A percentile compares a stretch with the other conserved stretches of the same genome.
These are phyloP conservation scores for Pichia sp. DNA, from an alignment of 1,139 yeast genomes.

Conservation along the genomic window DNA sequence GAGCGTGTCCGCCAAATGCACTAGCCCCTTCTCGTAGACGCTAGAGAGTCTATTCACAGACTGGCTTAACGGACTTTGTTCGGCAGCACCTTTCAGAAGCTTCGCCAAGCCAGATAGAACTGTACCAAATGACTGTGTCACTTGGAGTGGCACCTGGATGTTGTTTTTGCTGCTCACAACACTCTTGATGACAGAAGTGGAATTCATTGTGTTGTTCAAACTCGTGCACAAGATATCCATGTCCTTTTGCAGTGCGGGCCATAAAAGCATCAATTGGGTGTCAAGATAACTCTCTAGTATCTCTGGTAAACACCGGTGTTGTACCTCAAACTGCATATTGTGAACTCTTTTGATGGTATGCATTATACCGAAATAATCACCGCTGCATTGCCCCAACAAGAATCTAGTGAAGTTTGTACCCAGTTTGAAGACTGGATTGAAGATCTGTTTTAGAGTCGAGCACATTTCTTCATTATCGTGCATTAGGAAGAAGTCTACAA, in stretches of 20 bases:
- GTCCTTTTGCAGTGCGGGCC: conserved; percentile 81
- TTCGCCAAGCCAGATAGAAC: conserved; percentile 63
- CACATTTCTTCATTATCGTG: conserved; percentile 34
- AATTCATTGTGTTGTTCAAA: conserved; percentile 38
- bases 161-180: conserved; percentile 18
- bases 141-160: conserved; percentile 47
- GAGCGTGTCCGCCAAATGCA: conserved; percentile 33
- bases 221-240: conserved; percentile 74
- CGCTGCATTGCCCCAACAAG: conserved; percentile 30
- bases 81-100: conserved; percentile 36
- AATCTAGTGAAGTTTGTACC: conserved; percentile 47
- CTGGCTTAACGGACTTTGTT: conserved; percentile 50
- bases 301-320: conserved; percentile 53
- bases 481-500: conserved; percentile 61
- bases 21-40: conserved; percentile 73
- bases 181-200: conserved; percentile 24
- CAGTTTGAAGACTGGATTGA: conserved; percentile 43
- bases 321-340: conserved; percentile 53
- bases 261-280: conserved; percentile 55
- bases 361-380: conserved; percentile 72
- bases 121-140: conserved; percentile 78
- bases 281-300: conserved; percentile 69
- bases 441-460: conserved; percentile 40
- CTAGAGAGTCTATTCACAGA: conserved; percentile 63
- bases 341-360: conserved; percentile 73